Conservation (phyloP, 169 alveolate genomes). For the Cryptosporidium meleagridis region DNA sequence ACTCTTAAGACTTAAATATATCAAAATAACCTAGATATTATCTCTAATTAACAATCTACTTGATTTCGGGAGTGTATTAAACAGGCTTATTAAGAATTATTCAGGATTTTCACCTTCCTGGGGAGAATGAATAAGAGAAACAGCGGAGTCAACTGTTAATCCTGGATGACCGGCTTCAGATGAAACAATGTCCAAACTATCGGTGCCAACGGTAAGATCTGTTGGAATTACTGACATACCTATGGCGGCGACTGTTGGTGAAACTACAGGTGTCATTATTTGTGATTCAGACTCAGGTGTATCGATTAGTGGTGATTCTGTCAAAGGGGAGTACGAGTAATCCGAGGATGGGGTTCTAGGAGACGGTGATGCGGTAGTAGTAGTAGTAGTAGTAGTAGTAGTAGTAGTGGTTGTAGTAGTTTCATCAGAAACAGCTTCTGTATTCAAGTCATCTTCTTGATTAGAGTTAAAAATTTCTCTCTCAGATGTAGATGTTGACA, state of each 20-base stretch:
- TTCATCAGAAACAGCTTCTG: background rate
- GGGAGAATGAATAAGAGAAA: slow-evolving; percentile 3
- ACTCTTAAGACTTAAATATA: slow-evolving; percentile 15
- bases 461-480: background rate
- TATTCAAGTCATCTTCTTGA: background rate
- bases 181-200: background rate
- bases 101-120: background rate
- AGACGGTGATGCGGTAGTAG: background rate
- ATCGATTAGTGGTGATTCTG: slow-evolving; percentile 32
- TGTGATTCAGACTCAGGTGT: slow-evolving; percentile 39
- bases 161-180: background rate
- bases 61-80: background rate
- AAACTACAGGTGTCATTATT: background rate
- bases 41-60: slow-evolving; percentile 5
- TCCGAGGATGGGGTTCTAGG: background rate
- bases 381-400: slow-evolving; percentile 21
- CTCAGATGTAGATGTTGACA: background rate
- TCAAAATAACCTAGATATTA: slow-evolving; percentile 29
- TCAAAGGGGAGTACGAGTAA: background rate
- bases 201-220: background rate
- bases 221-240: slow-evolving; percentile 7
- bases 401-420: background rate
- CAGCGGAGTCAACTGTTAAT: background rate
- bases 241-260: background rate
- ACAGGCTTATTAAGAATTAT: background rate